Base-by-base conservation (phyloP, 2,329 filamentous ascomycete genomes). In the Pseudopithomyces chartarum region DNA sequence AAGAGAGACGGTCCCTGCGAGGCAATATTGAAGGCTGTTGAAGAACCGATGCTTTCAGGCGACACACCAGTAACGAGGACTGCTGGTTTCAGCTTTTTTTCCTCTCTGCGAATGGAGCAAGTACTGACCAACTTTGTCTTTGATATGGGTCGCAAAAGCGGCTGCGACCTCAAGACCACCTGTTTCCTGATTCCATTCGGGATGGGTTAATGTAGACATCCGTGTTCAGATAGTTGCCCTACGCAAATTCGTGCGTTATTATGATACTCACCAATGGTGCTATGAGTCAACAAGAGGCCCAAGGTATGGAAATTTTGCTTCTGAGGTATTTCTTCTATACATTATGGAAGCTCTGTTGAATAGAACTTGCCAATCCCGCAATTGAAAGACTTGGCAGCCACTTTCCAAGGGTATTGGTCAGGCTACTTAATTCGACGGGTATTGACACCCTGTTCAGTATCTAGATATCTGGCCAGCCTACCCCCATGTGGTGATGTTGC, bases 31-130 rank as follows among this genome's bases (percentile, higher is more conserved):
- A 63, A 23, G n/a, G 68, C 65, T 29, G 64, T 71, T 6, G 69
- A 66, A 12, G 67, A 72, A 8, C 70, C 69, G 19, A 73, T 73
- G 19, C 61, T 64, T 50, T 70, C 67, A 12, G 69, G 68, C 15
- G 64, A 68, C 6, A 73, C 61, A 32, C 70, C 70, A 1, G 70
- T 73, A 38, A 79, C 76, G 19, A 82, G 70, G 29, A 82, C 71
- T 74, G 11, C 0, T 12, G 12, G 39, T 2, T 26, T 69, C 22
- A 64, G 57, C 44, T 6, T 32, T 23, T 6, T 12, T 12, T 3
- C 23, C 12, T 13, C 12, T 36, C 20, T 3, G 26, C n/a, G 15
- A 5, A 36, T 4, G 1, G 12, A 13, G 19, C 10, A 12, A 19
- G 8, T 13, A 36, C 23, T 1, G 62, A 71, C 71, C 63, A 39